Evolutionary conservation across 148 eudicot genomes (phyloP), one percentile per base, ranked within the genome.

Genomic region (Mesembryanthemum crystallinum): DNA sequence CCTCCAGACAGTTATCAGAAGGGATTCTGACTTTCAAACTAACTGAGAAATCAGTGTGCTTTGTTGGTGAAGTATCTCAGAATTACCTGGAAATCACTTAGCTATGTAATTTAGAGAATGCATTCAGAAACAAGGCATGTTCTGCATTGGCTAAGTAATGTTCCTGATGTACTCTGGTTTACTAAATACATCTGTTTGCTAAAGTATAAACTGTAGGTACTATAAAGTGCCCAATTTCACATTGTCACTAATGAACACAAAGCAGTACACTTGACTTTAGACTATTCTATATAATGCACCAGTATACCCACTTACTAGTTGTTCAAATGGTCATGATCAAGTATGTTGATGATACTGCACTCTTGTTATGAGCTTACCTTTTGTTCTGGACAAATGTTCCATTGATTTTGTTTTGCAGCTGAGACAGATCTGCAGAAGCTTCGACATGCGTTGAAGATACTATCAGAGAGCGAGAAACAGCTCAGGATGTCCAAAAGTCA

Each of bases 391-490:
- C 69, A 33, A 52, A 10, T 76, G 64, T 57, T 58, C 7, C 60
- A 43, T 33, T 52, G 39, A 30, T 79, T 27, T 12, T 68, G 21
- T 77, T 61, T 35, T 52, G 35, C 86, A 95, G 99, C 93, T 83
- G 98, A 96, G 81, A 85, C 83, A 52, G 93, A 89, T 70, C 73
- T 84, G 80, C 94, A 86, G 87, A 96, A 91, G 84, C 97, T 96
- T 45, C 89, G 84, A 33, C 84, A 89, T 80, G 99, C 94, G 30
- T 74, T 92, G 67, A 96, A 84, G 81, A 81, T 87, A 80, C 89
- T 96, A 32, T 92, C 93, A 47, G 98, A 96, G 71, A 83, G 97
- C 24, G 98, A 96, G 82, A 96, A 91, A 78, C 99, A 96, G 55
- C 67, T 96, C 73, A 87, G 97, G 76, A 82, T 85, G 72, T 89